phyloP scores from a whole-genome alignment of 2,329 filamentous ascomycete species.

The Zymoseptoria brevis region DNA sequence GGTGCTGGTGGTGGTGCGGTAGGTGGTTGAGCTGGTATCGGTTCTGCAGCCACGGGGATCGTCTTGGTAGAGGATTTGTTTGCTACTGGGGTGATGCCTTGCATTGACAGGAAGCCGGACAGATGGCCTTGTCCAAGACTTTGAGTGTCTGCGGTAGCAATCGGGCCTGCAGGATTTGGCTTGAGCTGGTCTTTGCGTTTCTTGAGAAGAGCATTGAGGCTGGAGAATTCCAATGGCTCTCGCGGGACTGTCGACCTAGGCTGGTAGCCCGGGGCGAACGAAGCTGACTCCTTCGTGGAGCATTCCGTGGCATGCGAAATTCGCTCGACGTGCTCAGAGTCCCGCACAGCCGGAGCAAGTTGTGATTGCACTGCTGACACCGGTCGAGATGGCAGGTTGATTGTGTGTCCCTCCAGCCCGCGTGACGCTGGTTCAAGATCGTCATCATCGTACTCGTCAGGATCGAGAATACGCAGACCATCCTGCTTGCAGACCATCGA shows the following conservation, averaged over 20 bases:
- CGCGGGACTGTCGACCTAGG: neutral
- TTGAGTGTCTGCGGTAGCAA: neutral
- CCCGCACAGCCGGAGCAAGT: neutral
- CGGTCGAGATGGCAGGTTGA: neutral
- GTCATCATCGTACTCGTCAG: constrained; percentile 7
- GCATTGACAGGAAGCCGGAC: neutral
- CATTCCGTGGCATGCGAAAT: neutral
- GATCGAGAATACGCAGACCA: constrained; percentile 40
- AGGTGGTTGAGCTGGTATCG: neutral
- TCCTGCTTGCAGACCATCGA: constrained; percentile 42
- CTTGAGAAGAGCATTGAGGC: constrained; percentile 31
- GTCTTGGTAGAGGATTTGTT: neutral
- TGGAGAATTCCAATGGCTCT: neutral
- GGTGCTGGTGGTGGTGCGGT: neutral
- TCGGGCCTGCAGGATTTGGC: neutral
- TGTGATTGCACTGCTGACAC: neutral
- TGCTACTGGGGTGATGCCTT: neutral
- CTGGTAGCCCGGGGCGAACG: neutral
- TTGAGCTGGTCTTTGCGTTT: constrained; percentile 33
- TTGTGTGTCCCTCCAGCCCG: neutral
- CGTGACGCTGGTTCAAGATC: neutral
- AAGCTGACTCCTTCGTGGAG: neutral
- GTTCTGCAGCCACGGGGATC: neutral
- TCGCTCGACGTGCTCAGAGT: neutral
- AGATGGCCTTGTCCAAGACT: neutral